Evolutionary conservation across 306 rosid species (phyloP), one percentile per base, ranked within the genome.

Genomic region (Lathyrus oleraceus): DNA sequence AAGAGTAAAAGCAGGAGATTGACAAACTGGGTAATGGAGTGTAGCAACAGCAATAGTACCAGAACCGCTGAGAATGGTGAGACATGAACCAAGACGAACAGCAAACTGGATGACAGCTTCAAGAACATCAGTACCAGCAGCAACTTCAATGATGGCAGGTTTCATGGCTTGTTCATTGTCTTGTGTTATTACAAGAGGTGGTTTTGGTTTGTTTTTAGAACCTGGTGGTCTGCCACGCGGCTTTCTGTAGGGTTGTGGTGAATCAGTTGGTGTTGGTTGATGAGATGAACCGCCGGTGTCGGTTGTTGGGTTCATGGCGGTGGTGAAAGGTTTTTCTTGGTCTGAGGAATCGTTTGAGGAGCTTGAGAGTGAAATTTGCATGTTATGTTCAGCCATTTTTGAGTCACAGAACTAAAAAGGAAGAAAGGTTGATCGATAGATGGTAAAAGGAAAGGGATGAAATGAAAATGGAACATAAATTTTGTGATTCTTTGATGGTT

Each of bases 211-310:
- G 85, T 90, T 90, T 77, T 85, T 90, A 0, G 94, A 90, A 0
- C 91, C 91, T 1, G 79, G 87, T 2, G 96, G 96, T 25, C 96
- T 77, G 12, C 96, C 96, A 43, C 89, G 74, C 5, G 85, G 85
- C 45, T 71, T 87, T 64, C 40, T 84, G 10, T 32, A 11, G 1
- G 45, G 28, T 9, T 60, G 63, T 1, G 59, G 59, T 20, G 59
- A 52, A 1, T 27, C 15, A 10, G 14, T 0, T 32, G 67, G 39
- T 3, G 36, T 78, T 62, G 19, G 45, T 19, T 43, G 61, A 54
- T 21, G 44, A 2, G 60, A 53, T 15, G 76, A 65, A 10, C 40
- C 54, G 0, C 53, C 53, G 1, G 10, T 6, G 11, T 2, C 5
- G 32, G 35, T 5, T 43, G 5, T 21, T 6, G 2, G 6, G 36